Base-by-base conservation (phyloP, 192 early-diverging fungal genomes). In the Blastocladiella britannica region DNA sequence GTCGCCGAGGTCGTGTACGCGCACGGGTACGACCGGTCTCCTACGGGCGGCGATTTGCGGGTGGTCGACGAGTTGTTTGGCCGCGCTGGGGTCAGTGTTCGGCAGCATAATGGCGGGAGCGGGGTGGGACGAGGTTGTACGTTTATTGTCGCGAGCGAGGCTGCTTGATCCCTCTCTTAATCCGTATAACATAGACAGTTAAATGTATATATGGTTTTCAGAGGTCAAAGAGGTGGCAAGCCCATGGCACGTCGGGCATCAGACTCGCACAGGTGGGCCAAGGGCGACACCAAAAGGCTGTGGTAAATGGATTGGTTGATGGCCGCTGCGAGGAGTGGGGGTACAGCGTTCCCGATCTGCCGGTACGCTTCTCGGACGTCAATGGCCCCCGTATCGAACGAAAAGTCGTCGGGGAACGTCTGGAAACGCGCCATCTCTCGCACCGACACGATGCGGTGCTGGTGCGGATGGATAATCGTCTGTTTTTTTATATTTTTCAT, bases 1-100 rank as follows among this genome's bases (percentile, higher is more conserved):
- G 79, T 99, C 28, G 76, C 73, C 53, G 81, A 88, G 58, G 96
- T 99, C 0, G 90, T 99, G 12, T 99, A 94, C 55, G 5, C 37
- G 37, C 15, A 9, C 2, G 15, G 15, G 15, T 47, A 47, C 7
- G 58, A n/a, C n/a, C n/a, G n/a, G n/a, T n/a, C n/a, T n/a, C n/a
- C 29, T 24, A 47, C 26, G 31, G 60, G 25, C 27, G 58, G 60
- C 52, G 52, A 52, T 9, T 47, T 51, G 51, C 56, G 55, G 28
- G 24, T 37, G 4, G 55, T 51, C 12, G 28, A 58, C 8, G 23
- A 9, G 25, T 43, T 62, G 47, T 43, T 62, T 23, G 29, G 26
- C 20, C 29, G 29, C 26, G 60, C 60, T 4, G 60, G 60, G 18
- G 29, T 62, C 2, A 25, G 7, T 9, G 23, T 58, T 6, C 22